Evolutionary conservation across 495 filamentous ascomycete species (phyloP), one percentile per base, ranked within the genome.

Genomic region (Beverwykella pulmonaria): DNA sequence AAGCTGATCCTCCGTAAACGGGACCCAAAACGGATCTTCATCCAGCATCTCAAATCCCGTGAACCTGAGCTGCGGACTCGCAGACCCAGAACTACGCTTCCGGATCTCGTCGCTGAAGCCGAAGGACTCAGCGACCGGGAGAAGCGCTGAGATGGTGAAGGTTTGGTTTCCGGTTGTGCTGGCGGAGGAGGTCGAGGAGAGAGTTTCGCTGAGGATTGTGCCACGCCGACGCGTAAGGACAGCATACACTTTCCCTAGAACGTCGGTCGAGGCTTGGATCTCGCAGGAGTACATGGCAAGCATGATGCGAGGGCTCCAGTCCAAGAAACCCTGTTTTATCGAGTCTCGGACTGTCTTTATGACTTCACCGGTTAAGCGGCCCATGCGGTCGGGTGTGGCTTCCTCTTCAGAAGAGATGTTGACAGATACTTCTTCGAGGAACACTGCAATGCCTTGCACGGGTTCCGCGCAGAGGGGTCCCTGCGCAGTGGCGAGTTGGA

Each of bases 261-360:
- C 94, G 79, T 97, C 93, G 73, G 92, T 92, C 41, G 90, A 92
- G 54, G 93, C 92, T 82, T 98, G 95, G 70, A 98, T 97, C 73
- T 97, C 93, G 75, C 92, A 93, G 59, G 88, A 92, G 79, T 98
- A 98, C 92, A 97, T 97, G n/a, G 94, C 93, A 53, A 97, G 87
- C 81, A 98, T 83, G 29, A 98, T 82, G 1, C 94, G 86, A 0
- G 95, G 93, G 60, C 88, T 92, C 93, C 93, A 98, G 81, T 97
- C 95, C 2, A 96, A 79, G 80, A 98, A 97, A 17, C 88, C 93
- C 71, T 90, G 86, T 19, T 86, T 83, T 67, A 98, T 93, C n/a
- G 90, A 86, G 36, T 91, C 86, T 53, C 92, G 92, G 4, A 92
- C 88, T 0, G 90, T 87, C 72, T 90, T 89, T 76, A 98, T 95